Evolutionary conservation across 768 basidiomycete species (phyloP), one percentile per base, ranked within the genome.

Genomic region (Mycena rebaudengoi): DNA sequence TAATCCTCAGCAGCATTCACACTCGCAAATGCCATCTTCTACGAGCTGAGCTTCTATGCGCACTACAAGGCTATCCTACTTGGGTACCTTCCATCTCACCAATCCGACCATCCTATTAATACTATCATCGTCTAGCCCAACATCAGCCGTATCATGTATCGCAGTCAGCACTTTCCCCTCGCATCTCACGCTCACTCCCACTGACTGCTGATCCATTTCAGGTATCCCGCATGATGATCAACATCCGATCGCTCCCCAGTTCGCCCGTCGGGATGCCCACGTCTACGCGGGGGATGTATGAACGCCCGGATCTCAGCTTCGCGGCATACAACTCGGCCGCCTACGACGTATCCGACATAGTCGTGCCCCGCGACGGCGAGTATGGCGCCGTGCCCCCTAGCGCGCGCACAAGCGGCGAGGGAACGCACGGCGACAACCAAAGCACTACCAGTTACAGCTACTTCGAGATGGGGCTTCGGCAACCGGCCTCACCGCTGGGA

Each of bases 161-260:
- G 66, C 66, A 12, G 65, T 67, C 26, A 14, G 51, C n/a, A 10
- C 21, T 7, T 32, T 11, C 13, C 32, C 7, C 29, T 8, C 11
- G 23, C 11, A 11, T 45, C 23, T 45, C 10, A 14, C 13, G 30
- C 37, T 32, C 20, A 7, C 32, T 33, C 7, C 18, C 32, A n/a
- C n/a, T n/a, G n/a, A n/a, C 32, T 25, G 29, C 48, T 25, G 29
- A 26, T 23, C 11, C 8, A 7, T 23, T 23, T 4, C 44, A 44
- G 49, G 60, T 53, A 21, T 67, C 66, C 4, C 66, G 61, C 50
- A 67, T 67, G 66, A 63, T 67, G 66, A 67, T 67, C 25, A 67
- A 67, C 61, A 67, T 67, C 11, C 61, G 65, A 45, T 59, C 65
- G 23, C 26, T 59, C 5, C 56, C 63, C 2, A 14, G 45, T 21